phyloP scores from a whole-genome alignment of 129 eudicot genomes.

The Gnaphalium uliginosum region DNA sequence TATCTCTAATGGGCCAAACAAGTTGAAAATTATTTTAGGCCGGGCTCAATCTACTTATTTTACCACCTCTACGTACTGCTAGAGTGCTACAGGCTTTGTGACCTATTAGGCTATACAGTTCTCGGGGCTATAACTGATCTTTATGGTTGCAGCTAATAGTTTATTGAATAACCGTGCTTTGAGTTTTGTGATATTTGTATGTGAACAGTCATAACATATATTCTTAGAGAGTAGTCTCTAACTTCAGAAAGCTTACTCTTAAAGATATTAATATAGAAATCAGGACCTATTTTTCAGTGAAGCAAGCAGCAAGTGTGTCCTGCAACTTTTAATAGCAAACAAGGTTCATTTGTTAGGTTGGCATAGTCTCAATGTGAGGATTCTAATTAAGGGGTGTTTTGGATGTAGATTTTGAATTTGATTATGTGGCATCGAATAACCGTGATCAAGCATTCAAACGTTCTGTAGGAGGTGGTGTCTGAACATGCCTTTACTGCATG shows the following conservation, averaged over 20 bases:
- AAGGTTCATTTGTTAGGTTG: background rate
- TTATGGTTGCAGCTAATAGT: background rate
- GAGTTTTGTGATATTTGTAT: background rate
- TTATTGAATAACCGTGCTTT: constrained; percentile 6
- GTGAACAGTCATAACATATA: background rate
- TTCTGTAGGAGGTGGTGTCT: background rate
- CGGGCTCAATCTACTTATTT: background rate
- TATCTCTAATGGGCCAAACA: background rate
- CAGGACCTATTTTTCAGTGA: background rate
- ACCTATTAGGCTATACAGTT: no score
- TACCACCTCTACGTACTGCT: background rate
- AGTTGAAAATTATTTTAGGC: background rate
- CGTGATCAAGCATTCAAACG: background rate
- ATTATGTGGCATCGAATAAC: background rate
- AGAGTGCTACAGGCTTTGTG: no score
- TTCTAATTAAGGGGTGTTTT: background rate
- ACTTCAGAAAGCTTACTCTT: background rate
- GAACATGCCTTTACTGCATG: background rate
- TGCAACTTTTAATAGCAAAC: background rate
- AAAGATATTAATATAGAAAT: background rate
- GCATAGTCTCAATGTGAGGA: background rate
- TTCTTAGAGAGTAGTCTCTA: background rate
- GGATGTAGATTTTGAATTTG: background rate
- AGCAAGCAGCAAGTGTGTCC: background rate
- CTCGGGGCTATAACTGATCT: no score